Base-by-base conservation (phyloP, 129 eudicot species). In the Rutidosis leptorrhynchoides region DNA sequence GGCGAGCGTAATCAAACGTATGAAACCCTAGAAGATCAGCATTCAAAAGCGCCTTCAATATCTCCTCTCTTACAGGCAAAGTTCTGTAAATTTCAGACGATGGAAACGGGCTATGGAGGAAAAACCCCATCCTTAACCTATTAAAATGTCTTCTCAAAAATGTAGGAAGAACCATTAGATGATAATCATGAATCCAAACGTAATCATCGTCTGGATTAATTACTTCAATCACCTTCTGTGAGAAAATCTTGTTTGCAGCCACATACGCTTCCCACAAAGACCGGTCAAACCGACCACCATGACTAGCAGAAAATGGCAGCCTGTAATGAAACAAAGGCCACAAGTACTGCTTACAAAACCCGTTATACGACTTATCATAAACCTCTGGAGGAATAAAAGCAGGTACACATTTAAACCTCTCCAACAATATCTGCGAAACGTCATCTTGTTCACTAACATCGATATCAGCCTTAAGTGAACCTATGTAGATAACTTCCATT, bases 241-340 rank as follows among this genome's bases (percentile, higher is more conserved):
- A 80, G 68, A 79, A 85, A 0, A 85, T 82, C 58, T 79, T 85
- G 74, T 85, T 85, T 19, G 91, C 91, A 3, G 91, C 78, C 30
- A 85, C 91, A 54, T 85, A 85, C 2, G 91, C 91, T 56, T 85
- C 84, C 91, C 91, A 85, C 37, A 80, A 71, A 43, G 80, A 49
- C n/a, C 91, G 84, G 32, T 85, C 85, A 46, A 80, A 83, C 55
- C 85, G 69, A 33, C 85, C 85, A 32, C 89, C 89, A 57, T 74
- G 89, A 29, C 81, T 70, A 4, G 89, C 80, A 0, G 89, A 80
- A 54, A 73, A 80, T 0, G 89, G 89, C 16, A 83, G 69, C 81
- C 83, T 67, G 49, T 83, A 83, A 70, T 83, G 89, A 46, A 83
- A 83, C 49, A 80, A 77, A 0, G 83, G 89, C 89, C 89, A 83